Percentiles rank a stretch among this genome's conserved stretches.
Conservation (phyloP, 331 rosid genomes). For the Quercus phellos region DNA sequence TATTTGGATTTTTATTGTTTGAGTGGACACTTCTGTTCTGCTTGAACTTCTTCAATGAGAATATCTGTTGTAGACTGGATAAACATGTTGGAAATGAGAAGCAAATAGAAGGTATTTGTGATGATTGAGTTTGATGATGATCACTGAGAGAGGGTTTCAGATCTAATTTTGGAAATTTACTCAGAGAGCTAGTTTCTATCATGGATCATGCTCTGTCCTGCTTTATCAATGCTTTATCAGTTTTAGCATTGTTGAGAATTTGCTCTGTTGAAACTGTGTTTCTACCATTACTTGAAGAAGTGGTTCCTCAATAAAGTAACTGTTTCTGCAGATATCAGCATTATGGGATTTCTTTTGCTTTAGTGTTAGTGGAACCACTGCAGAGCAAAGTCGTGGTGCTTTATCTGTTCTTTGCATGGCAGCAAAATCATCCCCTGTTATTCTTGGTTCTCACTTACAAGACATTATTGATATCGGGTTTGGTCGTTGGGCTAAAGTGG, state of each 20-base stretch:
- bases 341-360: conserved; percentile 98
- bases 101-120: neutral
- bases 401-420: conserved; percentile 90
- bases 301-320: conserved; percentile 13
- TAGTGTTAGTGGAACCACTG: conserved; percentile 81
- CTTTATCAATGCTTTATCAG: neutral
- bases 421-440: conserved; percentile 63
- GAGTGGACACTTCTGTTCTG: neutral
- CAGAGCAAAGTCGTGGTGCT: conserved; percentile 91
- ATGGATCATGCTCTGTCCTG: neutral
- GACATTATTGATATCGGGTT: conserved; percentile 92
- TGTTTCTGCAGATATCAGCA: conserved; percentile 61
- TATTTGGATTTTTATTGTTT: neutral
- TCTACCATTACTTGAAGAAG: conserved; percentile 5
- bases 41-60: neutral
- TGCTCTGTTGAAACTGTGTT: neutral
- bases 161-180: neutral
- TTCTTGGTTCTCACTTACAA: conserved; percentile 78
- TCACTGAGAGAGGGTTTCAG: neutral
- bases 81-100: neutral
- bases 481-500: conserved; percentile 95
- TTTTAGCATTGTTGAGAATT: neutral
- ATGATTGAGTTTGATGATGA: neutral
- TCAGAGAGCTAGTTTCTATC: neutral
- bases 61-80: too few species aligned